phyloP scores from a whole-genome alignment of 345 rosid genomes.

The Lepidium africanum region DNA sequence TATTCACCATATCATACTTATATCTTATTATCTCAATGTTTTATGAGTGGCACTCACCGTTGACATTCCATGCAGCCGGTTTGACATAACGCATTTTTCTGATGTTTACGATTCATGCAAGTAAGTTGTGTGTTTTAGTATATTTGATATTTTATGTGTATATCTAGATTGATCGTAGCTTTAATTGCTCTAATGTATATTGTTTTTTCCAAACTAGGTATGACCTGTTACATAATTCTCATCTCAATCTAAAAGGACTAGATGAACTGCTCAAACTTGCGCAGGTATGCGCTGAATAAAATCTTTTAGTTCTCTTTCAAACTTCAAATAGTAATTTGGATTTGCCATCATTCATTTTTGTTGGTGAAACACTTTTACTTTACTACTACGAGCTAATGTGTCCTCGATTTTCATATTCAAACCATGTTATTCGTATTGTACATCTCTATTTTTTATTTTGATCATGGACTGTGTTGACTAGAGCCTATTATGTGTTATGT shows the following conservation, averaged over 20 bases:
- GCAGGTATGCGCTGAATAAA: slow-evolving; percentile 48
- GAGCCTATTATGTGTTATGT: slow-evolving; percentile 18
- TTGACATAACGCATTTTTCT: slow-evolving; percentile 95
- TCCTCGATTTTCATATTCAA: background rate
- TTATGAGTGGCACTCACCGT: slow-evolving; percentile 16
- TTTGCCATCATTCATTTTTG: background rate
- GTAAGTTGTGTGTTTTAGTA: slow-evolving; percentile 45
- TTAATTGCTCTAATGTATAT: background rate
- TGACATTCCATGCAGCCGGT: slow-evolving; percentile 60
- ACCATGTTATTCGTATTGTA: background rate
- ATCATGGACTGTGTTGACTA: background rate
- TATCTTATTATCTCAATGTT: background rate
- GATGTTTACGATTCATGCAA: slow-evolving; percentile 99
- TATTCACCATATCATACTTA: background rate
- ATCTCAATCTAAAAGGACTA: slow-evolving; percentile 81
- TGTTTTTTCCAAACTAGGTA: slow-evolving; percentile 41
- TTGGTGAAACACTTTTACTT: background rate
- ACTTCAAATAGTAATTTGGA: background rate
- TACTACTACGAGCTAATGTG: background rate
- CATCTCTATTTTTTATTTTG: background rate
- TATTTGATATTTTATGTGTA: background rate
- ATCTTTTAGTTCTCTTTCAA: background rate
- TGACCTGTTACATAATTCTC: slow-evolving; percentile 94
- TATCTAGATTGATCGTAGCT: background rate
- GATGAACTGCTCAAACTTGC: slow-evolving; percentile 88